Evolutionary conservation across 2,329 filamentous ascomycete genomes (phyloP), one percentile per base, ranked within the genome.

Genomic region (Xylaria sp.): DNA sequence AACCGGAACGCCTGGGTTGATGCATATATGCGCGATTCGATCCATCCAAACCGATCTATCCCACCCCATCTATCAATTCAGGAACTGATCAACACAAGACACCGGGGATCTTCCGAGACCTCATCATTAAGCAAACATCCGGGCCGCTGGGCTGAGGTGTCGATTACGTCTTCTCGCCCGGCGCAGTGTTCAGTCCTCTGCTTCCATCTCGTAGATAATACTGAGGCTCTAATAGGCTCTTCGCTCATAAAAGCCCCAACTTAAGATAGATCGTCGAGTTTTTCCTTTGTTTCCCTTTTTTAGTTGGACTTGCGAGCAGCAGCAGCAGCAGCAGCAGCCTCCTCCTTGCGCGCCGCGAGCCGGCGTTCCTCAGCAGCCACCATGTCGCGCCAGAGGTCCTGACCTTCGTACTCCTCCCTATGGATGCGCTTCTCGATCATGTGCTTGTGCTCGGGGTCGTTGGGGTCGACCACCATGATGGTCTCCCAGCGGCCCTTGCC

Each of bases 381-480:
- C 91, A 94, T 94, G 72, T 94, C 89, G 82, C 87, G 95, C 95
- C 95, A 99, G 72, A 97, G 84, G 78, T 98, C 94, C 80, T 96
- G 92, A 46, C 92, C 92, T 75, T 89, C 85, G 77, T 96, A 95
- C 67, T 91, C 84, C 82, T 96, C 92, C 80, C 93, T 91, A 77
- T 96, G 92, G 57, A 95, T 86, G 80, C 83, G 88, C 87, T 94
- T 94, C 85, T 96, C 92, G 69, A 96, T 91, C 69, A 93, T 76
- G 71, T 90, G 83, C 84, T 92, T 90, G 78, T 94, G 92, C 78
- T 89, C 87, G 2, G 92, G 92, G 75, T 96, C 92, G 69, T 92
- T 83, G 56, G 91, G 91, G 77, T 94, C 91, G 46, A 94, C 69
- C 12, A 95, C 85, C 84, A 89, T 88, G 71, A 96, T 84, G 1